Evolutionary conservation across 768 basidiomycete species (phyloP).

Genomic region (Wakefieldia striispora): DNA sequence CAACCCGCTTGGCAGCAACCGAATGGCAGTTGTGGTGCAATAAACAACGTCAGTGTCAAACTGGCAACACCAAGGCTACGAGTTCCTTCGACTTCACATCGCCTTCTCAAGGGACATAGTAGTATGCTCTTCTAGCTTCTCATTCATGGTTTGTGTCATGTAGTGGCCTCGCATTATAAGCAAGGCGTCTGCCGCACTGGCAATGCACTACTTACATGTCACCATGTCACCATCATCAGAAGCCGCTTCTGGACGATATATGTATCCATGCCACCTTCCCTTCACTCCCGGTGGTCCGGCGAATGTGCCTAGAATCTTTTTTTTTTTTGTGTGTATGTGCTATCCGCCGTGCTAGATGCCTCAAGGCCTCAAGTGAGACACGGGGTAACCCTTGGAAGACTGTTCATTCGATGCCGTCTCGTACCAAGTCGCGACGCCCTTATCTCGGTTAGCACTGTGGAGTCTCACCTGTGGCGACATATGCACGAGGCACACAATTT

Average conservation of each 20-base stretch:
- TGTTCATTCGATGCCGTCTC: no score
- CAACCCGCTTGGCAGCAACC: slow-evolving; percentile 2
- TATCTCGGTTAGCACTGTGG: slow-evolving; percentile 8
- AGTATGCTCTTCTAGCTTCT: no score
- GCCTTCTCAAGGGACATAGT: not conserved
- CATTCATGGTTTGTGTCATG: not conserved
- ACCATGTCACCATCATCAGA: not conserved
- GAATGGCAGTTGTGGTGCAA: not conserved
- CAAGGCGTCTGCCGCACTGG: not conserved
- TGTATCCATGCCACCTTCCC: not conserved
- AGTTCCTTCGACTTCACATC: not conserved
- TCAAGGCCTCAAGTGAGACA: not conserved
- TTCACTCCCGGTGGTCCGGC: not conserved
- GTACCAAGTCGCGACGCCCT: no score
- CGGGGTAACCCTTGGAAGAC: not conserved
- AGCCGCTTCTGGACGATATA: not conserved
- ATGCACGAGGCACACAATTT: not conserved
- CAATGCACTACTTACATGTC: not conserved
- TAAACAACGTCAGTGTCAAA: not conserved
- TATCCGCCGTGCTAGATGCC: not conserved
- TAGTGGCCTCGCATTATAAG: not conserved
- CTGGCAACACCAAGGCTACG: not conserved
- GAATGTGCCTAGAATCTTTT: not conserved
- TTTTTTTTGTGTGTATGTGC: no score
- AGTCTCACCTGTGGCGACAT: no score